Evolutionary conservation across 129 eudicot genomes (phyloP), one percentile per base, ranked within the genome.

Genomic region (Calendula officinalis): DNA sequence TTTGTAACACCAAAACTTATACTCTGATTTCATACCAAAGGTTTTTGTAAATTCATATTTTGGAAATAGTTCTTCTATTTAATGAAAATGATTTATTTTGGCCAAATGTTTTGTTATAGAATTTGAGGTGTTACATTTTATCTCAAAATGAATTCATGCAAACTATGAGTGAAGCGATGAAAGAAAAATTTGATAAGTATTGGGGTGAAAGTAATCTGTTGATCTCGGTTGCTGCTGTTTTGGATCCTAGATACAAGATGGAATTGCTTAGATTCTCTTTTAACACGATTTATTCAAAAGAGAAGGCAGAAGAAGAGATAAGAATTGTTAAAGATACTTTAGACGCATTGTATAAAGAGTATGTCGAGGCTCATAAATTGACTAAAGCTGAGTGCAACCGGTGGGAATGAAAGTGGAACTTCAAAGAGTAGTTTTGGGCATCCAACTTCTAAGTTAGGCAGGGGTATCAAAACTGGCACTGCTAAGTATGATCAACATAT

Each of bases 291-390:
- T 50, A 50, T 50, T 17, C 34, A 3, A 1, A 0, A 4, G 34
- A 50, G 32, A 11, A 50, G 11, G 33, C 9, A 15, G 33, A 3
- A 15, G 2, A 0, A 1, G 8, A 50, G 0, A 16, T 7, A 7
- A 16, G 17, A 6, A 17, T 15, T 16, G 56, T 50, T 50, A 17
- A 22, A 8, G 34, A 16, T 7, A 50, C 56, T 42, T 42, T 43
- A 62, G 41, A 62, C 2, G 30, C 22, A 1, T 42, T 62, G 30
- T 62, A 42, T 43, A 6, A 10, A 4, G 67, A 62, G 30, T 62
- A 62, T 44, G 42, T 62, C 5, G 13, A 41, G 30, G 67, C 67
- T 10, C 39, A 62, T 62, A n/a, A 62, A 40, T 8, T 15, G 1
- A 2, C 27, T 7, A 62, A 43, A 22, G 42, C 6, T 62, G 41